Evolutionary conservation across 352 stramenopile genomes (phyloP), one percentile per base, ranked within the genome.

Genomic region (Phytophthora sojae): DNA sequence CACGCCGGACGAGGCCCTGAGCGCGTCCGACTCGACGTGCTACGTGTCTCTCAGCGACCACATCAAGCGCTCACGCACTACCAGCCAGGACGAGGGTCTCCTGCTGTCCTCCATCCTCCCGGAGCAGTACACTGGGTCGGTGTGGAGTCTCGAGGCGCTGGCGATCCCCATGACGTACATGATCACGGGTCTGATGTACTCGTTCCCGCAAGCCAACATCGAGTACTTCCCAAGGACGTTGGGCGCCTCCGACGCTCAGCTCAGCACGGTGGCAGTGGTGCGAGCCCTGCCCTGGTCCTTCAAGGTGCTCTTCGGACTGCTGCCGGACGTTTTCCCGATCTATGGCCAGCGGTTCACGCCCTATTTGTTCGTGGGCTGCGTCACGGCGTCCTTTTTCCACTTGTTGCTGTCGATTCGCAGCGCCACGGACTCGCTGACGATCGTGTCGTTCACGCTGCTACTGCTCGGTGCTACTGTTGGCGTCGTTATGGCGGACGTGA

Each of bases 401-500:
- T 51, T 83, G 1, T 17, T 86, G 30, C 67, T 95, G 49, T 69
- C 75, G 7, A 65, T 75, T 51, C 69, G 72, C 26, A 71, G 57
- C 23, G 69, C 69, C 4, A 71, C 63, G 0, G 64, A 88, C 6
- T 64, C 76, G 32, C 74, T 93, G 42, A 77, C 79, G 0, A 76
- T 94, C 32, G 73, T 85, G 17, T 77, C 80, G 0, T 95, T 95
- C 72, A 85, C 86, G 30, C 64, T 92, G 52, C 76, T 94, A 45
- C 76, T 95, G 30, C 74, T 92, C 14, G 85, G 85, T 42, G 73
- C 85, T 11, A 94, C 91, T 68, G 66, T 92, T 23, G 88, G 86
- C 9, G 87, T 92, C 25, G 88, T 94, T 21, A 91, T 95, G 80
- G 82, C 85, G 6, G 88, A 95, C 69, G 88, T 95, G 55, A 95